Conservation (phyloP, 768 basidiomycete species). For the Psilocybe cyanescens region DNA sequence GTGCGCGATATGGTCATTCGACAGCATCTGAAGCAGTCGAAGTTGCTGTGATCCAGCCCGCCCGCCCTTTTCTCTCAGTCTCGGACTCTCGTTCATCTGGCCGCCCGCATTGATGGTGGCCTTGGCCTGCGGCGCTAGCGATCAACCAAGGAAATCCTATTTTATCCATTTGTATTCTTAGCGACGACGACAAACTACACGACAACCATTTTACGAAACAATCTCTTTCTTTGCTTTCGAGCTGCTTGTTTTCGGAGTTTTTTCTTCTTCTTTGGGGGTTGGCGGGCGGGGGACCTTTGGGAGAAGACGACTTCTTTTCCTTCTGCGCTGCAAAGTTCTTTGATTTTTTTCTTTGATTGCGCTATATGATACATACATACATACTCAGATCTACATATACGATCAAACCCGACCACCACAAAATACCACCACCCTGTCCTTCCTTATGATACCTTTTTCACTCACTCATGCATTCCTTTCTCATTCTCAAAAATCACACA, state of each 20-base stretch:
- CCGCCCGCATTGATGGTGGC: background rate
- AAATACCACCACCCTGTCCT: too few species aligned
- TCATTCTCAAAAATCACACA: too few species aligned
- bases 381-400: too few species aligned
- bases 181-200: background rate
- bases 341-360: background rate
- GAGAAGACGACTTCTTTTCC: background rate
- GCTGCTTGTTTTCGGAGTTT: too few species aligned
- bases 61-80: background rate
- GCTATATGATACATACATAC: too few species aligned
- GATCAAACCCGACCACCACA: too few species aligned
- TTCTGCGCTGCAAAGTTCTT: too few species aligned
- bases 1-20: slow-evolving; percentile 85
- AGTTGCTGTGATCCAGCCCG: slow-evolving; percentile 51
- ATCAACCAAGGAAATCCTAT: background rate
- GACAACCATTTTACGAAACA: background rate
- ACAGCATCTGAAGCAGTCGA: slow-evolving; percentile 75
- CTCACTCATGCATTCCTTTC: too few species aligned
- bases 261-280: background rate
- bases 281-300: background rate
- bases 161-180: slow-evolving; percentile 13
- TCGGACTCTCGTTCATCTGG: background rate
- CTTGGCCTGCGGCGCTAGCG: background rate
- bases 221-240: background rate
- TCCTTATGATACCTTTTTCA: too few species aligned